These are phyloP conservation scores for Amniculicola lignicola DNA, from an alignment of 495 filamentous ascomycete species.

Conservation along the genomic window DNA sequence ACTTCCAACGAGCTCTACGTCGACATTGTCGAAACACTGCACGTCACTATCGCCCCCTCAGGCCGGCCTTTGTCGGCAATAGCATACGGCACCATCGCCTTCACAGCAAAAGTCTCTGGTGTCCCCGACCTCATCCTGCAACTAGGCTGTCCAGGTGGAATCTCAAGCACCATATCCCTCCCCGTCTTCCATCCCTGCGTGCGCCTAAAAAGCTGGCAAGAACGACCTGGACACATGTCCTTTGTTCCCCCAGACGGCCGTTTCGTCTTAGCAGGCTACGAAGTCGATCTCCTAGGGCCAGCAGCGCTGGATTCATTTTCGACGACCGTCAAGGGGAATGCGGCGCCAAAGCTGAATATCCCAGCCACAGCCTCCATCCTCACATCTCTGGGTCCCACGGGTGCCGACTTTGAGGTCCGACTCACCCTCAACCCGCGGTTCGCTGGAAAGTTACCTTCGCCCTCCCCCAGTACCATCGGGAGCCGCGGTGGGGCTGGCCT, in stretches of 20 bases:
- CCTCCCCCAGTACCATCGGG: conserved; percentile 17
- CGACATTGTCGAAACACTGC: conserved; percentile 86
- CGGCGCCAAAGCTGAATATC: conserved; percentile 63
- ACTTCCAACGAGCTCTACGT: conserved; percentile 97
- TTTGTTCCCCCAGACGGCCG: conserved; percentile 94
- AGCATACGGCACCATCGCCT: conserved; percentile 88
- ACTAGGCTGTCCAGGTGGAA: conserved; percentile 66
- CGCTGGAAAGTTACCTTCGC: conserved; percentile 4
- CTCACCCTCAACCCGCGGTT: conserved; percentile 64
- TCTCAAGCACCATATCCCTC: conserved; percentile 72
- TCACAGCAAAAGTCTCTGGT: conserved; percentile 91
- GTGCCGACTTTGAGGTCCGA: conserved; percentile 85
- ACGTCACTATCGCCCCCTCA: conserved; percentile 83
- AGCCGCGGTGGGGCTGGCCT: conserved; percentile 25
- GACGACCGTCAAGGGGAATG: conserved; percentile 29
- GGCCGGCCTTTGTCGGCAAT: conserved; percentile 82
- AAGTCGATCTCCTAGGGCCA: conserved; percentile 74
- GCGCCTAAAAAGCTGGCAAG: conserved; percentile 76
- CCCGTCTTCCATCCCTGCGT: conserved; percentile 98
- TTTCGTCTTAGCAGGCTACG: conserved; percentile 93
- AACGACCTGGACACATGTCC: conserved; percentile 82
- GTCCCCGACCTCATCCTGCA: conserved; percentile 84
- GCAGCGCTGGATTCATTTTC: conserved; percentile 29
- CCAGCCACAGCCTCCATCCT: conserved; percentile 79
- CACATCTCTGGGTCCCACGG: conserved; percentile 67